phyloP scores from a whole-genome alignment of 2,329 filamentous ascomycete genomes.

The Dactylonectria estremocensis region DNA sequence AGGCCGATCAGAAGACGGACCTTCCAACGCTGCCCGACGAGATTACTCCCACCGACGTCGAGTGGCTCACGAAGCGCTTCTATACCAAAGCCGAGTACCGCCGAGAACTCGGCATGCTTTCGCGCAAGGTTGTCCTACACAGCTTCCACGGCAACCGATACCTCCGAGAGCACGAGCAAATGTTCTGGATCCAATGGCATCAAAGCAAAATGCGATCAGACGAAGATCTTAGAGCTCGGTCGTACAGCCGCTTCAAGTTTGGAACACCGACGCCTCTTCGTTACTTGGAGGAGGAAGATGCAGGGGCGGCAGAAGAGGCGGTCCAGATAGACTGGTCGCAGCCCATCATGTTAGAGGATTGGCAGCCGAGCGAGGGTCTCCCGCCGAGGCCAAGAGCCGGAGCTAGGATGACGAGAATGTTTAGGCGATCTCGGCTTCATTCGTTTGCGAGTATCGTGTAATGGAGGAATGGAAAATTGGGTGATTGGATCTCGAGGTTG shows the following conservation, averaged over 20 bases:
- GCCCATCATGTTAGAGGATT: no score
- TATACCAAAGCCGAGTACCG: conserved; percentile 31
- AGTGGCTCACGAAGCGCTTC: conserved; percentile 35
- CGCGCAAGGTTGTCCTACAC: conserved; percentile 32
- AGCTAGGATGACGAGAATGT: no score
- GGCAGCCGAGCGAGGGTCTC: no score
- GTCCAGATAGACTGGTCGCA: no score
- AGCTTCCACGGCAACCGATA: conserved; percentile 40
- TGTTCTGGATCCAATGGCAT: conserved; percentile 37
- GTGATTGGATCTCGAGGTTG: no score
- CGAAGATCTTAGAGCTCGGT: conserved; percentile 9
- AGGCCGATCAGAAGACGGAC: conserved; percentile 13
- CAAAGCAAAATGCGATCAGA: conserved; percentile 25
- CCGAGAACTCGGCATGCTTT: conserved; percentile 32
- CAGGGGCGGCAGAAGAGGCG: no score
- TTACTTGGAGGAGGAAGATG: no score
- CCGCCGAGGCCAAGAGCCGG: no score
- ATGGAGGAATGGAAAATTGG: no score
- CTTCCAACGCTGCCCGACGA: conserved; percentile 28
- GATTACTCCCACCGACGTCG: conserved; percentile 28
- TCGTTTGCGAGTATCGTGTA: no score
- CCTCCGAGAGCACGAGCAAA: conserved; percentile 14
- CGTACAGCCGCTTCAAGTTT: conserved; percentile 28
- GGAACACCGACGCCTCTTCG: conserved; percentile 25
- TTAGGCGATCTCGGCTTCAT: no score